Percentiles rank a stretch among this genome's conserved stretches.
These are phyloP conservation scores for Aspergillus cejpii DNA, from an alignment of 2,329 filamentous ascomycete species.

Conservation along the genomic window DNA sequence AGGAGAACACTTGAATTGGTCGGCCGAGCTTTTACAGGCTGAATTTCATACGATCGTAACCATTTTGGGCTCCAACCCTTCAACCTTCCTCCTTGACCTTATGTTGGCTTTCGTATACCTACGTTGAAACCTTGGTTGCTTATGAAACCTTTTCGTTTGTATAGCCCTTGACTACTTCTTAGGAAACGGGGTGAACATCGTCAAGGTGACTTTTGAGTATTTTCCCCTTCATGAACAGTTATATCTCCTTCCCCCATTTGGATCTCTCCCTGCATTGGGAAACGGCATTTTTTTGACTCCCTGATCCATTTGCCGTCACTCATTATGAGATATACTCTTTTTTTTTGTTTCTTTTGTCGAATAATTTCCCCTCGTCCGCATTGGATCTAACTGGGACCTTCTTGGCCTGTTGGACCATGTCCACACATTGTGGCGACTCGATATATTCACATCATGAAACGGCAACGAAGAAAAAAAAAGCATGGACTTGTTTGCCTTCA, in stretches of 20 bases:
- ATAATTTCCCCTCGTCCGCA: slow-evolving; percentile 3
- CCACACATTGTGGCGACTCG: slow-evolving; percentile 13
- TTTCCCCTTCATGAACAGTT: not conserved
- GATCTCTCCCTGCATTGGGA: not conserved
- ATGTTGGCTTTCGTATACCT: slow-evolving; percentile 1
- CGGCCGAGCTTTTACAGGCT: slow-evolving; percentile 28
- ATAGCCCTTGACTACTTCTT: not conserved
- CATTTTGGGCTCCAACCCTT: too few species aligned
- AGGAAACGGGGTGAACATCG: not conserved
- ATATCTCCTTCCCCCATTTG: slow-evolving; percentile 1
- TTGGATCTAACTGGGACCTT: not conserved
- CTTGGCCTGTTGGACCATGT: not conserved
- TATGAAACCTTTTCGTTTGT: not conserved
- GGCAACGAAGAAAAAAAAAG: slow-evolving; percentile 8
- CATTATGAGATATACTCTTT: slow-evolving; percentile 5
- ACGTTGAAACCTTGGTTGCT: slow-evolving; percentile 1
- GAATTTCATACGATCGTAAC: too few species aligned
- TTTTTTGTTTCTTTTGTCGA: slow-evolving; percentile 3
- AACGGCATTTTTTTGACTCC: not conserved
- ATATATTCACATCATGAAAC: slow-evolving; percentile 12
- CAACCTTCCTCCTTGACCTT: slow-evolving; percentile 1
- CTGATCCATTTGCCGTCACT: slow-evolving; percentile 2
- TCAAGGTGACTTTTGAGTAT: not conserved
- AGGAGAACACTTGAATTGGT: slow-evolving; percentile 9
- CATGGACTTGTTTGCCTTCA: not conserved